Conservation (phyloP, 2,329 filamentous ascomycete genomes). For the Apiospora sp. region DNA sequence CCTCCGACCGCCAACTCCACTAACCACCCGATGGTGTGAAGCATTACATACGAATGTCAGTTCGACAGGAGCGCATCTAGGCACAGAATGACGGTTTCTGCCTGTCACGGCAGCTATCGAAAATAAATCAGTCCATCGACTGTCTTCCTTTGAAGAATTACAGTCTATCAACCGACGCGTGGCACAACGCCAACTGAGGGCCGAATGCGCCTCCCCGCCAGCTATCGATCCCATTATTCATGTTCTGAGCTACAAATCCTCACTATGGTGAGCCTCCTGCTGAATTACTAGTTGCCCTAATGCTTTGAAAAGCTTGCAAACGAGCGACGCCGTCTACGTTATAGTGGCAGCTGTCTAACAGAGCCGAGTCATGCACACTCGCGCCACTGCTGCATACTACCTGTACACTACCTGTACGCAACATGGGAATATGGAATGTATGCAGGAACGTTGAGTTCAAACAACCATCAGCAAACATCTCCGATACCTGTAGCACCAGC, state of each 20-base stretch:
- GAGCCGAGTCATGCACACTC: background rate
- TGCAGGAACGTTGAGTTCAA: background rate
- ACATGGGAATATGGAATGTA: background rate
- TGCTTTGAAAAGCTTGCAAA: background rate
- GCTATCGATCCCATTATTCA: slow-evolving; percentile 3
- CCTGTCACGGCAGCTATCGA: background rate
- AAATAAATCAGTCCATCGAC: background rate
- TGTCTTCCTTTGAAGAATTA: background rate
- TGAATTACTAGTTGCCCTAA: background rate
- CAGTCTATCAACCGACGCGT: background rate
- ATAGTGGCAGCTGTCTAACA: background rate
- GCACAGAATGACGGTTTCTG: background rate
- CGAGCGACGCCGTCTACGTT: background rate
- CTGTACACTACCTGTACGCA: background rate
- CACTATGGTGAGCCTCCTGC: background rate
- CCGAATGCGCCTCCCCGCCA: background rate
- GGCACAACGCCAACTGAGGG: background rate
- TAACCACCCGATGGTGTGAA: slow-evolving; percentile 4
- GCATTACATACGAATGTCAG: background rate
- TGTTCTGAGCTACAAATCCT: background rate
- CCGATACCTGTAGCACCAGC: background rate
- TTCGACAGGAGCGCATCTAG: background rate
- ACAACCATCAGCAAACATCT: background rate
- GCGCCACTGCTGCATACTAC: background rate
- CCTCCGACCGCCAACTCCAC: background rate